Percentiles rank a stretch among this genome's conserved stretches.
phyloP scores from a whole-genome alignment of 2,329 filamentous ascomycete species.

The Coleophoma cylindrospora region DNA sequence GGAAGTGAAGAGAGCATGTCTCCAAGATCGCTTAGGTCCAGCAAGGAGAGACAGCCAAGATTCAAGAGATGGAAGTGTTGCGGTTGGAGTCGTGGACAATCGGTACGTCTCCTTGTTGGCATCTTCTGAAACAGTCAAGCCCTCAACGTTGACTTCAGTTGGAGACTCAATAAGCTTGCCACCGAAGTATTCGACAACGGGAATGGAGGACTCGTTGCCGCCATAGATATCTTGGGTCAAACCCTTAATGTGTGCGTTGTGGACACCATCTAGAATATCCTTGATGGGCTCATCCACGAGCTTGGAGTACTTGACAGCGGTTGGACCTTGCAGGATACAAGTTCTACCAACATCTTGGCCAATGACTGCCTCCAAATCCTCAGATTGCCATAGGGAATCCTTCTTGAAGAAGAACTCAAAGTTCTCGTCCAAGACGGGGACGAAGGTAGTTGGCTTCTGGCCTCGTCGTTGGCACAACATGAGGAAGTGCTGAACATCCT shows the following conservation, averaged over 20 bases:
- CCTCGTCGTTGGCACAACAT: slow-evolving; percentile 84
- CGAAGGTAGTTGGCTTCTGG: slow-evolving; percentile 96
- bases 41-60: slow-evolving; percentile 87
- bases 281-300: slow-evolving; percentile 90
- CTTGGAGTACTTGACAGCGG: slow-evolving; percentile 85
- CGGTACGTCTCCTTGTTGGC: slow-evolving; percentile 78
- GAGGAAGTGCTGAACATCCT: slow-evolving; percentile 96
- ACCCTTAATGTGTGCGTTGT: slow-evolving; percentile 78
- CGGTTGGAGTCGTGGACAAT: slow-evolving; percentile 69
- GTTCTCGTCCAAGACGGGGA: slow-evolving; percentile 90
- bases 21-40: slow-evolving; percentile 82
- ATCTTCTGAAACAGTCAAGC: slow-evolving; percentile 78
- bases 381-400: slow-evolving; percentile 98
- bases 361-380: slow-evolving; percentile 93
- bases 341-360: slow-evolving; percentile 94
- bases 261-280: slow-evolving; percentile 88
- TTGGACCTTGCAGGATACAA: slow-evolving; percentile 93
- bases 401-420: slow-evolving; percentile 99
- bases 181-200: slow-evolving; percentile 90
- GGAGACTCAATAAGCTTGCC: slow-evolving; percentile 73
- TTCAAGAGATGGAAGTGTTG: slow-evolving; percentile 71
- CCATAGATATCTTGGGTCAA: slow-evolving; percentile 77
- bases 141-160: slow-evolving; percentile 74
- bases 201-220: slow-evolving; percentile 68
- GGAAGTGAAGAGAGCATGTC: slow-evolving; percentile 87